Conservation (phyloP, 108 stramenopile species). For the Mayamaea pseudoterrestris region DNA sequence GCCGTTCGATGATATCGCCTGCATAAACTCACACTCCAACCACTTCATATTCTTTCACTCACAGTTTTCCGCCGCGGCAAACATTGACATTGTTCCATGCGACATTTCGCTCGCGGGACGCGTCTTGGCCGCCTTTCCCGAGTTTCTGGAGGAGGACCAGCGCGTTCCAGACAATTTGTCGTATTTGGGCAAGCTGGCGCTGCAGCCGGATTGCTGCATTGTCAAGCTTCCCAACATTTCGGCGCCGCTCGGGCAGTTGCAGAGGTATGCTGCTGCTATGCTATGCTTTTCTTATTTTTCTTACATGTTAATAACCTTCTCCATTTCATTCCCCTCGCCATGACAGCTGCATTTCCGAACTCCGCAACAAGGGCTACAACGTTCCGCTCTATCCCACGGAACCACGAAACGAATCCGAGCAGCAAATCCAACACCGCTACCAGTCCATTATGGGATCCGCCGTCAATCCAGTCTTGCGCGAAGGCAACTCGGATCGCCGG, state of each 20-base stretch:
- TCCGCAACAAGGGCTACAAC: constrained; percentile 85
- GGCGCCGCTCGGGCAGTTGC: constrained; percentile 82
- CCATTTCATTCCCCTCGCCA: too few relatives aligned
- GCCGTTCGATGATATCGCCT: too few relatives aligned
- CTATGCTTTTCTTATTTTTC: too few relatives aligned
- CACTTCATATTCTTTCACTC: neutral
- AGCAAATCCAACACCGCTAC: constrained; percentile 56
- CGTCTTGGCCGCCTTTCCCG: constrained; percentile 77
- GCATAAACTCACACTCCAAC: constrained; percentile 1
- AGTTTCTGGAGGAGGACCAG: constrained; percentile 55
- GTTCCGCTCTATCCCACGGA: constrained; percentile 83
- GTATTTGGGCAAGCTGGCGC: constrained; percentile 72
- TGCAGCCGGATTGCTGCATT: constrained; percentile 64
- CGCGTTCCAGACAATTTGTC: constrained; percentile 80
- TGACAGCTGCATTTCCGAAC: constrained; percentile 81
- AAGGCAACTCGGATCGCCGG: constrained; percentile 87
- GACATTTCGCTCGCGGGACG: constrained; percentile 82
- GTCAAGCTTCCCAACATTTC: constrained; percentile 78
- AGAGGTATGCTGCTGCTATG: too few relatives aligned
- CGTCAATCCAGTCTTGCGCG: constrained; percentile 88
- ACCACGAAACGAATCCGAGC: constrained; percentile 55
- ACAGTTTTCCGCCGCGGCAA: constrained; percentile 53
- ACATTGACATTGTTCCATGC: constrained; percentile 67
- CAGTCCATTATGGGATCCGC: constrained; percentile 74
- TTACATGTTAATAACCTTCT: too few relatives aligned